Percentiles rank a stretch among this genome's conserved stretches.
These are phyloP conservation scores for Claviceps pazoutovae DNA, from an alignment of 2,329 filamentous ascomycete species.

Conservation along the genomic window DNA sequence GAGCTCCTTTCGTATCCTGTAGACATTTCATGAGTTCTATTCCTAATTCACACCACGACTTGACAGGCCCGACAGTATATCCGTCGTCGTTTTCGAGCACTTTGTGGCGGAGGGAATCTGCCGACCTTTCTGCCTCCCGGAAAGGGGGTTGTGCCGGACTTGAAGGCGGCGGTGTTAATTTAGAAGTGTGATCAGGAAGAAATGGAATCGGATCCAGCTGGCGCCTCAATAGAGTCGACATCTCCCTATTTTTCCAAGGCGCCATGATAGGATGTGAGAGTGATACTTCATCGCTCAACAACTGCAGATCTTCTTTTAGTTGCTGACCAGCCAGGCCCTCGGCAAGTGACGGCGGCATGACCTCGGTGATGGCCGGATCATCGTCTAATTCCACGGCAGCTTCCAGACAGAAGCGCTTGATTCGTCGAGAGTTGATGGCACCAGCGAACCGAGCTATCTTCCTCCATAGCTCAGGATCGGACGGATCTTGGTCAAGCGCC, in stretches of 20 bases:
- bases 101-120: not conserved
- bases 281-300: conserved; percentile 41
- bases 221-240: conserved; percentile 37
- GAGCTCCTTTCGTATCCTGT: conserved; percentile 15
- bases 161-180: conserved; percentile 19
- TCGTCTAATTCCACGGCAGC: conserved; percentile 54
- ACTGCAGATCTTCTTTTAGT: conserved; percentile 38
- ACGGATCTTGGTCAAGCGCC: conserved; percentile 50
- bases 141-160: conserved; percentile 3
- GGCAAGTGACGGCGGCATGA: conserved; percentile 48
- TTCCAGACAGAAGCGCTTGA: conserved; percentile 49
- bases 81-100: not conserved
- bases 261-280: conserved; percentile 47
- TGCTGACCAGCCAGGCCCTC: conserved; percentile 51
- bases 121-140: not conserved
- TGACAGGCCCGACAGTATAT: conserved; percentile 5
- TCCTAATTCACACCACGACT: conserved; percentile 22
- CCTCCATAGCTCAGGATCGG: conserved; percentile 53
- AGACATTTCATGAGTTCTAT: conserved; percentile 19
- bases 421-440: conserved; percentile 40
- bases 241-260: conserved; percentile 37
- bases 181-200: conserved; percentile 37
- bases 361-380: conserved; percentile 47
- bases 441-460: conserved; percentile 43
- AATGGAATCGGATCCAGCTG: conserved; percentile 49